A percentile compares a stretch with the other conserved stretches of the same genome.
These are phyloP conservation scores for Saccharomycopsis sp. DNA, from an alignment of 805 yeast species.

Conservation along the genomic window DNA sequence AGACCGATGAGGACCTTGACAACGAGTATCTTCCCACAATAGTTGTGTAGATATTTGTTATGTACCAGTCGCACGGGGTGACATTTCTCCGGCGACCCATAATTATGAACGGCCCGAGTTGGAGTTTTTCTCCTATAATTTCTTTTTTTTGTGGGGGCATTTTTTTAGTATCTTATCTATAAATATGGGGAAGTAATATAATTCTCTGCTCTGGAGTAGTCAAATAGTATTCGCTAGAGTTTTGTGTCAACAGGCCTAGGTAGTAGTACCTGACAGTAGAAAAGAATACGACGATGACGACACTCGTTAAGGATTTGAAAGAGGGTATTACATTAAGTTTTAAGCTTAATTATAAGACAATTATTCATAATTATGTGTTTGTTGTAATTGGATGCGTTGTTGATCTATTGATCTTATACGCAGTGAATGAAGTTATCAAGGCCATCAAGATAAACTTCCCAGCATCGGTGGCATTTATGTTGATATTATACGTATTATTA, in stretches of 20 bases:
- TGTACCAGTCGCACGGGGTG: neutral
- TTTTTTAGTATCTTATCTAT: neutral
- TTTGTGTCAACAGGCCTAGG: too few relatives aligned
- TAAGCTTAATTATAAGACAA: conserved; percentile 8
- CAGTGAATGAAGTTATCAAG: conserved; percentile 42
- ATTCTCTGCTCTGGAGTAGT: neutral
- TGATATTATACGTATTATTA: conserved; percentile 45
- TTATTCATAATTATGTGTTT: conserved; percentile 38
- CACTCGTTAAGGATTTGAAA: conserved; percentile 3
- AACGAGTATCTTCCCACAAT: neutral
- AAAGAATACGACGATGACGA: neutral
- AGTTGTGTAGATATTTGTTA: neutral
- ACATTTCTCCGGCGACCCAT: neutral
- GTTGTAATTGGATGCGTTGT: conserved; percentile 45
- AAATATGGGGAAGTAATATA: neutral
- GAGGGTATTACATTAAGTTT: conserved; percentile 2
- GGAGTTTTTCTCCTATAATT: neutral
- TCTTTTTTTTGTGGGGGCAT: neutral
- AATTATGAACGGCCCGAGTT: neutral
- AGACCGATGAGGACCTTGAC: neutral
- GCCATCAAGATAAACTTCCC: conserved; percentile 51
- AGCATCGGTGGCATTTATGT: conserved; percentile 65
- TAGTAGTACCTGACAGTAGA: neutral
- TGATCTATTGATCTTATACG: conserved; percentile 43
- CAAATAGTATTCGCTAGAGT: too few relatives aligned